Base-by-base conservation (phyloP, 2,329 filamentous ascomycete species). In the Paraphaeosphaeria sporulosa region DNA sequence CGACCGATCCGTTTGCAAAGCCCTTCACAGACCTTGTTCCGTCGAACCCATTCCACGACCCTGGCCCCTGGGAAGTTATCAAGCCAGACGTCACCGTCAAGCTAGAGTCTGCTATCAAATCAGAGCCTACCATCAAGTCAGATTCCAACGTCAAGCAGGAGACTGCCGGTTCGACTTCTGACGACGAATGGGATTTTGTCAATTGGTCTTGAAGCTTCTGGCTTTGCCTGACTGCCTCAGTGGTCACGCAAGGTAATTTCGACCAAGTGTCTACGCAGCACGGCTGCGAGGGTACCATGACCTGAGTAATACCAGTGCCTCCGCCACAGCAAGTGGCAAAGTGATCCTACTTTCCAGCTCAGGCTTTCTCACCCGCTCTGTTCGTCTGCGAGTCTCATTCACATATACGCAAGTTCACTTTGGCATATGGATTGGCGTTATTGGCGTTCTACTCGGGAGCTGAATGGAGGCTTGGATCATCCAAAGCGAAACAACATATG, bases 1-100 rank as follows among this genome's bases (percentile, higher is more conserved):
- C 62, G 6, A 57, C 58, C 23, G 49, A 50, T 4, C 58, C 65
- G 54, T 67, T 6, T 23, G 40, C 63, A 7, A 65, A 63, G 21
- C 64, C 60, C 1, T 63, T 68, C 46, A n/a, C 62, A 27, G 42
- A 64, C 19, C 30, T 59, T 15, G 46, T 49, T 2, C 23, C 44
- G 12, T 40, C 62, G 13, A n/a, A 32, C 30, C 64, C 60, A 1
- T 63, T 68, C 46, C n/a, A 60, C n/a, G 42, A 62, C 19, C 30
- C 60, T 15, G 46, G 46, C 2, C 19, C 44, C 12, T 40, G 61
- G 13, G 13, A 19, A 3, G 21, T 15, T 3, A 32, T 38, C 27
- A 27, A 32, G 7, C 1, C 27, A 17, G 48, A 38, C 17, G 8
- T 34, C 25, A 27, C 25, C 25, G 25, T 3, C 25, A 27, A 27